Evolutionary conservation across 148 eudicot genomes (phyloP).

Genomic region (Talinum fruticosum): DNA sequence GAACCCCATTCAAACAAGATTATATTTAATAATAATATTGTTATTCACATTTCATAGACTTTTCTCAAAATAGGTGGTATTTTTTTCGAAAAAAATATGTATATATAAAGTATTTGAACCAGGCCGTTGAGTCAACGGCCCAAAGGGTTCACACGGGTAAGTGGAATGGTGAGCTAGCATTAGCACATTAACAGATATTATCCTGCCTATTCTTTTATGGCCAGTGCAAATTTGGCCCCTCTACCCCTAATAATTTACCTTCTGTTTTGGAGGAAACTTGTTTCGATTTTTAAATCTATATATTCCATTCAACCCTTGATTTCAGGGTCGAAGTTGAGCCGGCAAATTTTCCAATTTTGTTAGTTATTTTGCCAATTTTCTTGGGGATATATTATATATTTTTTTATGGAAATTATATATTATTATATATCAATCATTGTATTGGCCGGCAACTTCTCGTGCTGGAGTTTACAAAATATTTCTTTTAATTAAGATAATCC

Average conservation of each 20-base stretch:
- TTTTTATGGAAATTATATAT: background rate
- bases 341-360: background rate
- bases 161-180: background rate
- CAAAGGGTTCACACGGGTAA: background rate
- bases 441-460: conserved; percentile 2
- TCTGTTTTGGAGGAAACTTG: background rate
- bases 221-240: background rate
- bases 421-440: background rate
- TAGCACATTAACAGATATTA: background rate
- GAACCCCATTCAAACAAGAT: too few relatives aligned
- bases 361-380: conserved; percentile 1
- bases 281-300: too few relatives aligned
- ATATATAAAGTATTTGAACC: too few relatives aligned
- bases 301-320: background rate
- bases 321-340: background rate
- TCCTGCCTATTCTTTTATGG: background rate
- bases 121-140: background rate
- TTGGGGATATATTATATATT: background rate
- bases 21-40: too few relatives aligned
- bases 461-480: background rate
- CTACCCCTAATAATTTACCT: too few relatives aligned
- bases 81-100: too few relatives aligned
- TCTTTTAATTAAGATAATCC: background rate
- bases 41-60: too few relatives aligned
- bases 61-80: too few relatives aligned